Conservation (phyloP, 495 filamentous ascomycete genomes). For the Astrothelium macrocarpum region DNA sequence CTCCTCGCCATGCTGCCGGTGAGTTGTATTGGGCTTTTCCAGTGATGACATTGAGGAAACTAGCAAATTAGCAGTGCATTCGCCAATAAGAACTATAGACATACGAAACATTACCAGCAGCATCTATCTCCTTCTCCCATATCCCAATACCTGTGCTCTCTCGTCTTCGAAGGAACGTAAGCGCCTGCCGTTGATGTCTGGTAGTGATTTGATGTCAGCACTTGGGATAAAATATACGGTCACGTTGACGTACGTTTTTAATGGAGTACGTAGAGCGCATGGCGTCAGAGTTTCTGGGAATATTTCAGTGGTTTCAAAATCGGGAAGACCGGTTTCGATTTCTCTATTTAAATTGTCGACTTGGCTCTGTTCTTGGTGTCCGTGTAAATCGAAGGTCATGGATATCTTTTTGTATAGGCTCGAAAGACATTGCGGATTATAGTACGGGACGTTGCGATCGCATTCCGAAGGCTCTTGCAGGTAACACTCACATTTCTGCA, state of each 20-base stretch:
- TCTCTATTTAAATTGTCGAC: background rate
- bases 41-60: constrained; percentile 28
- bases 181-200: constrained; percentile 38
- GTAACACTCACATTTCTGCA: constrained; percentile 27
- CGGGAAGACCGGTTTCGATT: constrained; percentile 9
- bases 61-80: constrained; percentile 7
- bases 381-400: constrained; percentile 17
- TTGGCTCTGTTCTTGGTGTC: background rate
- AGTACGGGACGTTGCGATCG: constrained; percentile 26
- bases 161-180: constrained; percentile 36
- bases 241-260: constrained; percentile 22
- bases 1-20: constrained; percentile 28
- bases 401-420: constrained; percentile 16
- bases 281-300: constrained; percentile 22
- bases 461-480: constrained; percentile 35
- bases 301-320: constrained; percentile 21
- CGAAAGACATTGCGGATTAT: constrained; percentile 39
- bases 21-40: constrained; percentile 14
- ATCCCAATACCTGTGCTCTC: constrained; percentile 29
- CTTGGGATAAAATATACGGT: background rate
- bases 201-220: background rate
- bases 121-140: constrained; percentile 18
- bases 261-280: constrained; percentile 21
- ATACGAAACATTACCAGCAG: constrained; percentile 13
- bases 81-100: background rate